These are phyloP conservation scores for Gynandropsis gynandra DNA, from an alignment of 345 rosid genomes.

Conservation along the genomic window DNA sequence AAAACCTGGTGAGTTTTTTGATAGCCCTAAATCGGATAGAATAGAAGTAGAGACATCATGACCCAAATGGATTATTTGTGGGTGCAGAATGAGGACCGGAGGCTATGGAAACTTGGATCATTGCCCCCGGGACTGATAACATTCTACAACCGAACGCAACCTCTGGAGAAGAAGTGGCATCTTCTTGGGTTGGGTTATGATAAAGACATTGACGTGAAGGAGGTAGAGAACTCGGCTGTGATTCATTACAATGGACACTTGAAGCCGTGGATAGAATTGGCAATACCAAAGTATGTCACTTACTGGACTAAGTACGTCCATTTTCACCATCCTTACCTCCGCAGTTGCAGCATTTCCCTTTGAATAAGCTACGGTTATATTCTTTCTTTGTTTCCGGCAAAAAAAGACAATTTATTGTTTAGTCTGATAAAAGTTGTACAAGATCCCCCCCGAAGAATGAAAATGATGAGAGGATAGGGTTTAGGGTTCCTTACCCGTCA, in stretches of 20 bases:
- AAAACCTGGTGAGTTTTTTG: conserved; percentile 27
- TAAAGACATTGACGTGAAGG: conserved; percentile 29
- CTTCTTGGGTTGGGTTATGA: conserved; percentile 58
- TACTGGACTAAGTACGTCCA: conserved; percentile 44
- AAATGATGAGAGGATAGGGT: too few species aligned
- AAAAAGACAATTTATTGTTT: too few species aligned
- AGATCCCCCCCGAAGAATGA: too few species aligned
- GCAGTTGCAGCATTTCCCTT: conserved; percentile 21
- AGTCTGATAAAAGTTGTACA: too few species aligned
- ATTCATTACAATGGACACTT: conserved; percentile 61
- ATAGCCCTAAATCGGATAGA: neutral
- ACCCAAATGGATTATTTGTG: neutral
- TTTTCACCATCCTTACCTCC: conserved; percentile 28
- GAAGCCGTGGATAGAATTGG: conserved; percentile 66
- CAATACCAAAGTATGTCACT: conserved; percentile 40
- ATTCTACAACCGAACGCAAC: conserved; percentile 44
- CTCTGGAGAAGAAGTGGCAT: conserved; percentile 53
- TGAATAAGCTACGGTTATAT: too few species aligned
- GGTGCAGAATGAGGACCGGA: conserved; percentile 46
- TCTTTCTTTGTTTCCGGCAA: too few species aligned
- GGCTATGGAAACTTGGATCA: conserved; percentile 50
- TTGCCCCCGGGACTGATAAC: conserved; percentile 58
- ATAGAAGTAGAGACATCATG: neutral
- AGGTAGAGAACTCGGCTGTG: conserved; percentile 46
- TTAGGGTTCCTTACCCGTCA: too few species aligned